phyloP scores from a whole-genome alignment of 345 rosid species.

The Adansonia digitata region DNA sequence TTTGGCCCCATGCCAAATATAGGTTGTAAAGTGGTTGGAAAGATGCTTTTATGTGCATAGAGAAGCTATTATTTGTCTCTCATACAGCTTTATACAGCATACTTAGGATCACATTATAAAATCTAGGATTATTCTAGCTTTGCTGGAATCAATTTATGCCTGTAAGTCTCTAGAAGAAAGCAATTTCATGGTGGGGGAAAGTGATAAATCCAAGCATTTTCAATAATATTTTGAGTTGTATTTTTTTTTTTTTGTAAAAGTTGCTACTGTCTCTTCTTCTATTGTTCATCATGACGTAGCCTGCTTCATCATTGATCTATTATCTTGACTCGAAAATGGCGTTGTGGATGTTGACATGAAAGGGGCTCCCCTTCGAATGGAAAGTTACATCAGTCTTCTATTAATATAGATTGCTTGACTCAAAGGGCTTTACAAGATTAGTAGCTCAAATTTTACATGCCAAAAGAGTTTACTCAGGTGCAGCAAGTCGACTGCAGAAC shows the following conservation, averaged over 20 bases:
- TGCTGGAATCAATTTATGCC: constrained; percentile 10
- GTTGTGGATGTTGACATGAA: not conserved
- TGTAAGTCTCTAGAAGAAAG: no score
- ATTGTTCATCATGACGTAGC: no score
- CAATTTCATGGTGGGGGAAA: no score
- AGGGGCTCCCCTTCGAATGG: not conserved
- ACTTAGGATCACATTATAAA: constrained; percentile 3
- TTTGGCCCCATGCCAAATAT: constrained; percentile 18
- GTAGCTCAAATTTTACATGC: not conserved
- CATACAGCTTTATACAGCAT: constrained; percentile 9
- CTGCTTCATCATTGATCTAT: no score
- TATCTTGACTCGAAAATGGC: no score
- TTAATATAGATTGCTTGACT: not conserved
- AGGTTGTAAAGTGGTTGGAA: constrained; percentile 7
- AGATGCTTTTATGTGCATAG: constrained; percentile 18
- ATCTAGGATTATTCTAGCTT: constrained; percentile 9
- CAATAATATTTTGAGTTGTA: no score
- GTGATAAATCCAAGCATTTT: constrained; percentile 6
- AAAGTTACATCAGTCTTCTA: not conserved
- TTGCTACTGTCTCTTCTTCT: no score
- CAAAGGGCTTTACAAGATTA: not conserved
- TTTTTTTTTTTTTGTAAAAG: no score
- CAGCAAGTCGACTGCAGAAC: not conserved
- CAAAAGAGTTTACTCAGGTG: not conserved
- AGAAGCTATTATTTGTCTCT: constrained; percentile 11